Evolutionary conservation across 176 grass and related monocot genomes (phyloP), one percentile per base, ranked within the genome.

Genomic region (Elaeis guineensis): DNA sequence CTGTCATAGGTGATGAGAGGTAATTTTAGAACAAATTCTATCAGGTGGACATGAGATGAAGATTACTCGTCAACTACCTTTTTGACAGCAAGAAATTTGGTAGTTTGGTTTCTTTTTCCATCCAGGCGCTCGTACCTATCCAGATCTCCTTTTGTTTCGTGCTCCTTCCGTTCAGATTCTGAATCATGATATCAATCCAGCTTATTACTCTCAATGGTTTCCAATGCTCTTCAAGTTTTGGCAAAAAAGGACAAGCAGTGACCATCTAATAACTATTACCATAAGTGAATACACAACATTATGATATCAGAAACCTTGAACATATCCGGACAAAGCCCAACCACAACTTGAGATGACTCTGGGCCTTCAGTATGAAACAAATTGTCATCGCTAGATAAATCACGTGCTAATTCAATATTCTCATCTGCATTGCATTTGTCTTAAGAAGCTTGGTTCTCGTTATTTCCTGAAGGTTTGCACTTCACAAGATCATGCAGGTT

Each of bases 91-190:
- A 97, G 80, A 79, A 75, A 78, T 61, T 88, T 78, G 69, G 75
- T 87, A 15, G 92, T 97, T 82, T 83, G 78, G 75, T 97, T 97
- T 85, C 84, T 87, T 19, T 88, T 81, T 69, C 92, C 92, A 70
- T 72, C 78, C 58, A 88, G 71, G 61, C 87, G 71, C 59, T 97
- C 92, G 17, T 91, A 87, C 65, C 62, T 97, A 78, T 97, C 92
- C 7, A 97, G 92, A 83, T 97, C 92, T 59, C 87, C 92, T 78
- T 91, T 97, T 63, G 87, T 97, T 74, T 90, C 87, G 19, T 84
- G 83, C 67, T 97, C 92, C 4, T 70, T 76, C 72, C 92, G 88
- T 72, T 97, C 92, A 66, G 87, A 58, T 80, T 85, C 92, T 97
- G 62, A 65, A 78, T 28, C 25, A 49, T 30, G 22, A 21, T 3